Evolutionary conservation across 805 yeast species (phyloP), one percentile per base, ranked within the genome.

Genomic region (Yamadazyma paraphyllophila): DNA sequence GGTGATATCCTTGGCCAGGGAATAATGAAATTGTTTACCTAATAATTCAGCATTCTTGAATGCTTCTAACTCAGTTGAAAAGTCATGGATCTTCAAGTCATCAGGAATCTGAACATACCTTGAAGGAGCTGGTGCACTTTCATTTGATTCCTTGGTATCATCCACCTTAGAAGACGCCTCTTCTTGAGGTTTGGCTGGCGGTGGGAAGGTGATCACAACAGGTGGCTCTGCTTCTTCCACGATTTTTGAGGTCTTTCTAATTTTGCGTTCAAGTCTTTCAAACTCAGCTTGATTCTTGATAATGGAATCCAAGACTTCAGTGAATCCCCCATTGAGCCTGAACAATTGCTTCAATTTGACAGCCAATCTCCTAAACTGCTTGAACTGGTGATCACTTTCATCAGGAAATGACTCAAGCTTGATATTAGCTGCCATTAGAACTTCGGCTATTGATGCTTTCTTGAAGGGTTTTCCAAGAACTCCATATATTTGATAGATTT

Each of bases 241-340:
- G 3, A 13, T 9, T 13, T 16, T 11, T 3, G 38, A 16, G 24
- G 24, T 4, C 17, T 30, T 39, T 30, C 31, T 31, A 7, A 24
- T 32, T 32, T 36, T 50, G 45, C 54, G 55, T 44, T 75, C 77
- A 46, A 75, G 65, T 24, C 57, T 57, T 41, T 76, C 78, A 52
- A 78, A 78, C 9, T 67, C 65, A 45, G 61, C 58, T 42, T 76
- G 77, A 47, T 75, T 78, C 36, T 76, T 73, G 13, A 78, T 55
- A 39, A 82, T 56, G 1, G 82, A 66, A 53, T 83, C 88, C 56
- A 83, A 69, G 13, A 78, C 69, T 42, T 76, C 77, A 2, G 83
- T 68, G 53, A 78, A 76, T 1, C 85, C 85, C 15, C 84, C 82
- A 53, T 83, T 83, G 27, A 77, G 52, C 16, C 63, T 61, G 59